Evolutionary conservation across 2,329 filamentous ascomycete species (phyloP), one percentile per base, ranked within the genome.

Genomic region (Trichoderma breve): DNA sequence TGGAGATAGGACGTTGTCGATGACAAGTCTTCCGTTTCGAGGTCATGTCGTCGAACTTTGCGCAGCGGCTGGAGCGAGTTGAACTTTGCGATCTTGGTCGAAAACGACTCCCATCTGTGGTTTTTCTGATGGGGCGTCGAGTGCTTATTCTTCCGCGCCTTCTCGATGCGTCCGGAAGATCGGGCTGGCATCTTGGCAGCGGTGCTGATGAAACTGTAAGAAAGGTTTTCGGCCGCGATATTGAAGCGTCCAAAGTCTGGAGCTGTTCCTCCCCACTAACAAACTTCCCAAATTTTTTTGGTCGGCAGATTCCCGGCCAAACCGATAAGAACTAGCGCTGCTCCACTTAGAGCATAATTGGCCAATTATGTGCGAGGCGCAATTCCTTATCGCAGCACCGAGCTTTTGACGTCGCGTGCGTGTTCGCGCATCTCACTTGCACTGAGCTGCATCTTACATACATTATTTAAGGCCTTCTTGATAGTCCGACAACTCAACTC

Each of bases 91-190:
- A 98, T 93, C 81, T 97, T 96, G 79, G 91, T 89, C 73, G 92
- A 93, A 83, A 98, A 98, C 74, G 93, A 92, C 83, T 98, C 92
- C 89, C 94, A 98, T 80, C 93, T 89, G 83, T 98, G 93, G 67
- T 93, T 92, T 79, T 93, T 95, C 74, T 91, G 90, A 76, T 94
- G 93, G 65, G 86, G 85, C 30, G 93, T 97, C 75, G 87, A 87
- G 73, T 87, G 87, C 80, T 92, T 94, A 74, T 87, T 87, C 83
- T 92, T 93, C 76, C 86, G 87, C 81, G 88, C 87, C 86, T 92
- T 92, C 77, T 86, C 84, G 78, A 93, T 91, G 79, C 89, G 88
- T 75, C 91, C 90, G 72, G 91, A 90, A 53, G 86, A 86, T 77
- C 88, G 87, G 77, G 86, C 84, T 77, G 88, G 86, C 89, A 91